Evolutionary conservation across 2,329 filamentous ascomycete genomes (phyloP).

Genomic region (Daldinia sp.): DNA sequence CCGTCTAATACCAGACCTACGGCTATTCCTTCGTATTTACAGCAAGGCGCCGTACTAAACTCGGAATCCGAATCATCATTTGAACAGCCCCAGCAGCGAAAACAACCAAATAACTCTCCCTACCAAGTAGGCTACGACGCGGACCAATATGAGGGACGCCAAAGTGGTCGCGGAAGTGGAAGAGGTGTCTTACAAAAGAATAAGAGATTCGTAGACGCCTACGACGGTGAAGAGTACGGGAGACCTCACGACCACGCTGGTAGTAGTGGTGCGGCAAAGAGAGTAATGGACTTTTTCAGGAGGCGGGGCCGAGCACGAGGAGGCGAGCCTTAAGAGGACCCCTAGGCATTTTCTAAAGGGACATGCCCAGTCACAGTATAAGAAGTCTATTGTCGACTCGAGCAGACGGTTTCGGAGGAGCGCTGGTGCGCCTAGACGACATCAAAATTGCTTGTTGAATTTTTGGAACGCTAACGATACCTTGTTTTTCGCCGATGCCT

Average conservation of each 20-base stretch:
- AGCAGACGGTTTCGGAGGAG: constrained; percentile 13
- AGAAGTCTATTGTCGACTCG: not conserved
- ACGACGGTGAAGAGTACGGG: constrained; percentile 75
- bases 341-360: not conserved
- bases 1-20: constrained; percentile 53
- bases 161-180: constrained; percentile 51
- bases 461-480: constrained; percentile 29
- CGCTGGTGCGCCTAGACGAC: constrained; percentile 13
- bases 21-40: constrained; percentile 58
- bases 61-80: constrained; percentile 64
- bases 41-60: constrained; percentile 57
- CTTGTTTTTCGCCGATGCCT: constrained; percentile 27
- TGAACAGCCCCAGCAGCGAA: constrained; percentile 52
- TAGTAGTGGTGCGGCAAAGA: constrained; percentile 84
- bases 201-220: constrained; percentile 88
- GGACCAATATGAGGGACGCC: constrained; percentile 54
- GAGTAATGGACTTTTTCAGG: constrained; percentile 98
- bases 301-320: constrained; percentile 80
- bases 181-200: constrained; percentile 79
- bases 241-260: constrained; percentile 73
- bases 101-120: constrained; percentile 54
- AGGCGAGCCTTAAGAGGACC: constrained; percentile 53
- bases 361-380: not conserved
- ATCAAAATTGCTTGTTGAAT: constrained; percentile 23
- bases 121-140: constrained; percentile 56